Base-by-base conservation (phyloP, 169 alveolate species). In the Plasmodium inui region DNA sequence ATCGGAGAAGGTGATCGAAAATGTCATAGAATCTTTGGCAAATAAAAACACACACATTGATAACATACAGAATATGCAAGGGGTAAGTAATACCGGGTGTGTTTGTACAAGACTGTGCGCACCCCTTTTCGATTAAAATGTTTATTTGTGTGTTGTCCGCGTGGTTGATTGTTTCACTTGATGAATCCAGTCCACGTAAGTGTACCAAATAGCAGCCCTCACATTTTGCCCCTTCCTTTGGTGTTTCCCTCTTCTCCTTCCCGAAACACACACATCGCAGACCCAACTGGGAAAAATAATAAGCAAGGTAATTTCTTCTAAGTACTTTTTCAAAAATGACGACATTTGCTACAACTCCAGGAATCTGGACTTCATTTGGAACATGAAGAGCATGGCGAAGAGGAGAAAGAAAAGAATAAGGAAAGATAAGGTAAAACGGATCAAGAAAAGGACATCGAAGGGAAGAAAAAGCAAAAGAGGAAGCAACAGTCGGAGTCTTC, bases 1-100 rank as follows among this genome's bases (percentile, higher is more conserved):
- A 81, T 91, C 95, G 2, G 95, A 91, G 74, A 91, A 82, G 46
- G 92, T 91, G 3, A 91, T 91, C 76, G 95, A 91, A 81, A 91
- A 91, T 91, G 95, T 91, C 67, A 91, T 91, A 8, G 95, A 91
- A 22, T 91, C 95, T 10, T 61, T 91, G 39, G 32, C 95, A 8
- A 91, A 91, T 28, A 91, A 81, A 50, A 91, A 80, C 34, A 34
- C 92, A 1, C 92, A 84, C 46, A 81, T 91, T 46, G 95, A 91
- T 10, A 91, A 82, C 57, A 71, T 91, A 26, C 92, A 91, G 76
- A 91, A 91, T 53, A 81, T 91, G 19, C 95, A 91, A 30, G 92
- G 92, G 76, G 95, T 91, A 91, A 61, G 92, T 3, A 34, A 17
- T 10, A 34, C 10, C 17, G 39, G 10, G 32, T 17, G 57, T 39